Conservation (phyloP, 1,284 basidiomycete genomes). For the Sporisorium exsertum region DNA sequence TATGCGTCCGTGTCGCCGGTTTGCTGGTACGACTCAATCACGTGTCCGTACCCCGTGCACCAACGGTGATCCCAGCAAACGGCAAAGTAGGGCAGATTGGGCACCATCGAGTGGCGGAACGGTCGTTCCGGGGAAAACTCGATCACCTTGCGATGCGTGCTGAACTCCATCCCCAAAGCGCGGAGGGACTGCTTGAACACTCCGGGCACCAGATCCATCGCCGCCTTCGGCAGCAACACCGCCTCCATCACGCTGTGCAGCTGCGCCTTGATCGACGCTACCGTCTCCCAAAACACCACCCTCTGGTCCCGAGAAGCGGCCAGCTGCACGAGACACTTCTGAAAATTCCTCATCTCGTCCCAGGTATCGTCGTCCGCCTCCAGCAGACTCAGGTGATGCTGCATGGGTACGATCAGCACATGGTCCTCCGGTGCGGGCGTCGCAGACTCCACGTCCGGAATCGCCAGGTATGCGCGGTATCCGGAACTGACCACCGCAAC, state of each 20-base stretch:
- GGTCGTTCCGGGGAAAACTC: slow-evolving; percentile 78
- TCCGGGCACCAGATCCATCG: slow-evolving; percentile 85
- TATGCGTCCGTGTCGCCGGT: slow-evolving; percentile 73
- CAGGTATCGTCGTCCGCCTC: slow-evolving; percentile 98
- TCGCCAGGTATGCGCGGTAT: slow-evolving; percentile 86
- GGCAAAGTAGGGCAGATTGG: slow-evolving; percentile 98
- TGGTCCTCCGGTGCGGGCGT: slow-evolving; percentile 77
- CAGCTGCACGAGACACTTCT: slow-evolving; percentile 98
- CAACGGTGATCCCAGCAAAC: slow-evolving; percentile 97
- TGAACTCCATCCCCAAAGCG: slow-evolving; percentile 93
- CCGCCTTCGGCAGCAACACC: slow-evolving; percentile 85
- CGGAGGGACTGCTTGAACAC: slow-evolving; percentile 97
- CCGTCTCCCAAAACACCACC: slow-evolving; percentile 93
- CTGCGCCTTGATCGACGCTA: slow-evolving; percentile 85
- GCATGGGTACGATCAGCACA: slow-evolving; percentile 91
- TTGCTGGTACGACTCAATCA: slow-evolving; percentile 58
- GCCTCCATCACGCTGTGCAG: slow-evolving; percentile 90
- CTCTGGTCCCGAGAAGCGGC: slow-evolving; percentile 84
- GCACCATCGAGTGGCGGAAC: slow-evolving; percentile 76
- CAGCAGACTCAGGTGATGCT: slow-evolving; percentile 86
- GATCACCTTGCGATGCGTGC: slow-evolving; percentile 95
- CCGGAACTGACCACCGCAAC: slow-evolving; percentile 90
- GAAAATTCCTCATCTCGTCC: slow-evolving; percentile 84
- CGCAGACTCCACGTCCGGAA: slow-evolving; percentile 86
- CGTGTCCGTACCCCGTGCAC: slow-evolving; percentile 80